Evolutionary conservation across 257 asterid species (phyloP).

Genomic region (Solanum paucissectum): DNA sequence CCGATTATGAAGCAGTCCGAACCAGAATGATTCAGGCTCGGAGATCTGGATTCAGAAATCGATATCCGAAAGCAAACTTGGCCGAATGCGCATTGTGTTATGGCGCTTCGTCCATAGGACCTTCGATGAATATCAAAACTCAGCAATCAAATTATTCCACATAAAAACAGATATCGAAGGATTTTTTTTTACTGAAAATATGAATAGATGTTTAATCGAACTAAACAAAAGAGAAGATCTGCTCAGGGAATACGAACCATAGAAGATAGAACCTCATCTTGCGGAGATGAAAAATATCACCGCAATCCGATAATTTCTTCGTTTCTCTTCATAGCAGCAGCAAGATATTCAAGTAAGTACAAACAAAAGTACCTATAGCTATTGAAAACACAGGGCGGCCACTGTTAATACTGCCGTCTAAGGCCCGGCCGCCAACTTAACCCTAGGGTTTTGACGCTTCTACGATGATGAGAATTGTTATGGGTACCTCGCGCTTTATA

Average conservation of each 20-base stretch:
- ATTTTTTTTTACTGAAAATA: not conserved
- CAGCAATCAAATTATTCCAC: not conserved
- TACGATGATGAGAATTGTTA: rapidly evolving
- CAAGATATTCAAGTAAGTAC: not conserved
- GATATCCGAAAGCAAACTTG: constrained; percentile 90
- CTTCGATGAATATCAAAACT: constrained; percentile 17
- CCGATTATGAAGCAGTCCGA: constrained; percentile 28
- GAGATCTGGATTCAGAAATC: constrained; percentile 32
- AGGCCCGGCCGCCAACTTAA: not conserved
- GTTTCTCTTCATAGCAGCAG: constrained; percentile 1
- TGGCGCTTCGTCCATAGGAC: constrained; percentile 80
- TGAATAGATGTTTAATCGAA: not conserved
- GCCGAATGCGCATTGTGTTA: constrained; percentile 35
- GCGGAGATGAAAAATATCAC: constrained; percentile 17
- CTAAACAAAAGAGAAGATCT: not conserved
- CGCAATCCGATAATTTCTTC: not conserved
- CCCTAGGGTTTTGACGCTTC: not conserved
- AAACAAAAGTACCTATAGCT: not conserved
- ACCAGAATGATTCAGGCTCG: constrained; percentile 14
- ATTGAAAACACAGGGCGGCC: not conserved
- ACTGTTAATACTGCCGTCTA: not conserved
- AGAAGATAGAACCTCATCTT: constrained; percentile 22
- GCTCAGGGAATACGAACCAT: constrained; percentile 98
- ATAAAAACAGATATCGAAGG: no score
- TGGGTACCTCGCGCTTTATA: not conserved